Base-by-base conservation (phyloP, 495 filamentous ascomycete species). In the Penicillium riverlandense region DNA sequence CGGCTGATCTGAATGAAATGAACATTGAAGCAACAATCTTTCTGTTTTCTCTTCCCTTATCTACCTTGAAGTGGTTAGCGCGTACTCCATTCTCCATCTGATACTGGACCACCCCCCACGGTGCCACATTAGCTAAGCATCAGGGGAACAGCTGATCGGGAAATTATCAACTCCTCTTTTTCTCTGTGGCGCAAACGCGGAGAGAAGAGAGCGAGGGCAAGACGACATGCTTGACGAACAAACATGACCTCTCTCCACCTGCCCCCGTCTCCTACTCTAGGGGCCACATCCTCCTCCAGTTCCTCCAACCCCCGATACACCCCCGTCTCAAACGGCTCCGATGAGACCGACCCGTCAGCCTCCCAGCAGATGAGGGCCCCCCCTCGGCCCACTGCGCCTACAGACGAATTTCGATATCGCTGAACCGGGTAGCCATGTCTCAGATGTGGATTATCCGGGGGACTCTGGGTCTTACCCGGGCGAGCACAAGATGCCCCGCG, bases 331-430 rank as follows among this genome's bases (percentile, higher is more conserved):
- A 63, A 65, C 39, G 39, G 53, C 29, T 64, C 60, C 8, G 61
- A 65, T 0, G 52, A 56, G n/a, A 22, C 22, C 22, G 54, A 45
- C 0, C 47, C 49, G n/a, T 37, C 50, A 22, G 35, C 15, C 7
- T 16, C 52, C n/a, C 41, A 31, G 11, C 38, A 49, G 0, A 37
- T 38, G 14, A 56, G 47, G 33, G 53, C 57, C 4, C 37, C 37
- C 46, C 14, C 37, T 40, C 8, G 60, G 59, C 29, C 29, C 50
- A 1, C 44, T 70, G 35, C 58, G 49, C 12, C 31, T 73, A 13
- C 57, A 70, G 41, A 73, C 69, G 3, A 52, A 73, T 44, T 64
- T 70, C 14, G 55, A 48, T 10, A 44, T 43, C 4, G 41, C 47
- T 8, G 52, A 40, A 11, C 37, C 16, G n/a, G 49, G n/a, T 29